These are phyloP conservation scores for Forsythia viridissima DNA, from an alignment of 257 asterid species.

Conservation along the genomic window DNA sequence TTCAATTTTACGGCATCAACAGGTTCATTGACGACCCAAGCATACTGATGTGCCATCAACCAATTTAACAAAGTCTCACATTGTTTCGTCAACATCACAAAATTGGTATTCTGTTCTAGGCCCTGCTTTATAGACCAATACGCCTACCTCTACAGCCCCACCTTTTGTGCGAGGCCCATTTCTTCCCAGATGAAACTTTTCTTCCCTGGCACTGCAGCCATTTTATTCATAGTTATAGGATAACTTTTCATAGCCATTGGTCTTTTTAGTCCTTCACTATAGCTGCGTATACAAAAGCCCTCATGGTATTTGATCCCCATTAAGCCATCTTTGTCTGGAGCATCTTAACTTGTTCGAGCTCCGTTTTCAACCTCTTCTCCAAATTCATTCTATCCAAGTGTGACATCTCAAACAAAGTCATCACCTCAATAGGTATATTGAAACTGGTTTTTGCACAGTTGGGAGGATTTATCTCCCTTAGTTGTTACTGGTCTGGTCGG, in stretches of 20 bases:
- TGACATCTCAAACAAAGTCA: conserved; percentile 64
- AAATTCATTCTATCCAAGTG: conserved; percentile 54
- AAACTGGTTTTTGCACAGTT: background rate
- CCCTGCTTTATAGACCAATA: conserved; percentile 25
- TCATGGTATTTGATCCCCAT: conserved; percentile 22
- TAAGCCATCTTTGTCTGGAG: conserved; percentile 58
- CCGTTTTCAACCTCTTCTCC: conserved; percentile 52
- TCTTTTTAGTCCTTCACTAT: conserved; percentile 46
- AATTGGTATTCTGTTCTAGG: conserved; percentile 34
- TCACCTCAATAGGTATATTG: conserved; percentile 47
- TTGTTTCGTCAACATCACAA: conserved; percentile 56
- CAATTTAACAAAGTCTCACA: conserved; percentile 51
- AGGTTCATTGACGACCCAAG: conserved; percentile 67
- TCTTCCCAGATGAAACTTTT: conserved; percentile 44
- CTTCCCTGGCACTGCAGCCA: conserved; percentile 37
- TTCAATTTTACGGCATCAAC: conserved; percentile 67
- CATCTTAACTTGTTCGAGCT: conserved; percentile 65
- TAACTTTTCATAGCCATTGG: conserved; percentile 41
- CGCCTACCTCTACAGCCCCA: conserved; percentile 36
- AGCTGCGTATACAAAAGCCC: conserved; percentile 38
- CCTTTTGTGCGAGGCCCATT: conserved; percentile 67
- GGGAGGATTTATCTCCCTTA: too few relatives aligned
- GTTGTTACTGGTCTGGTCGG: too few relatives aligned
- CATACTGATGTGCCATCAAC: conserved; percentile 53
- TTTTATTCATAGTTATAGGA: conserved; percentile 33